These are phyloP conservation scores for Delonix regia DNA, from an alignment of 306 rosid species.

Conservation along the genomic window DNA sequence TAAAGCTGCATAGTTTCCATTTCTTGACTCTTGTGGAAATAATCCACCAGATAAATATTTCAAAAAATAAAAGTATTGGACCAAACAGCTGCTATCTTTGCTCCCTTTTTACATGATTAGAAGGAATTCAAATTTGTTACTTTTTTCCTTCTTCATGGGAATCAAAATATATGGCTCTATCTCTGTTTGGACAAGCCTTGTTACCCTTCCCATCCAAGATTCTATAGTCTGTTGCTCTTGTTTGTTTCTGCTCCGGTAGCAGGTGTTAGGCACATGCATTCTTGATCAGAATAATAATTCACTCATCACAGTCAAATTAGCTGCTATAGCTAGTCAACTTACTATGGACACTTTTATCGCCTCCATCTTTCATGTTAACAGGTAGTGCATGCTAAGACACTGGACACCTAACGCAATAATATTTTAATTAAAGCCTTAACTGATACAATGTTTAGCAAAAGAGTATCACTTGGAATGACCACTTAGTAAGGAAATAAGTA, in stretches of 20 bases:
- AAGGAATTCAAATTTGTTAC: slow-evolving; percentile 24
- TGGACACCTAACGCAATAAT: background rate
- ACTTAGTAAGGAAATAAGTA: too few species aligned
- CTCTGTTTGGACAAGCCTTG: slow-evolving; percentile 36
- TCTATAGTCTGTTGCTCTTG: slow-evolving; percentile 29
- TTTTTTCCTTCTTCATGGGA: slow-evolving; percentile 24
- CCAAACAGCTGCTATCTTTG: background rate
- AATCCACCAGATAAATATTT: slow-evolving; percentile 26
- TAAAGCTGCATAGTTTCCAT: slow-evolving; percentile 13
- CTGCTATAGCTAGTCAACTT: slow-evolving; percentile 30
- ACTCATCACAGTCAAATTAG: slow-evolving; percentile 5
- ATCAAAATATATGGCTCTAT: slow-evolving; percentile 34
- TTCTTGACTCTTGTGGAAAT: slow-evolving; percentile 3
- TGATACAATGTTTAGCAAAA: background rate
- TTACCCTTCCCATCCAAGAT: slow-evolving; percentile 35
- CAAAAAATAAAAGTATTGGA: background rate
- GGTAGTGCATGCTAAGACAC: background rate
- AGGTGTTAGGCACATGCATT: slow-evolving; percentile 25
- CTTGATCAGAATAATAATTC: background rate
- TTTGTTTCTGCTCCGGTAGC: slow-evolving; percentile 27
- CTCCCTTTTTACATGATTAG: slow-evolving; percentile 5
- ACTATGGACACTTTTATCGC: slow-evolving; percentile 7
- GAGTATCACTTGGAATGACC: background rate
- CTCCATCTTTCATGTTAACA: background rate
- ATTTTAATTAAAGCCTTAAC: background rate